Base-by-base conservation (phyloP, 1,139 yeast genomes). In the Magnusiomyces magnusii region DNA sequence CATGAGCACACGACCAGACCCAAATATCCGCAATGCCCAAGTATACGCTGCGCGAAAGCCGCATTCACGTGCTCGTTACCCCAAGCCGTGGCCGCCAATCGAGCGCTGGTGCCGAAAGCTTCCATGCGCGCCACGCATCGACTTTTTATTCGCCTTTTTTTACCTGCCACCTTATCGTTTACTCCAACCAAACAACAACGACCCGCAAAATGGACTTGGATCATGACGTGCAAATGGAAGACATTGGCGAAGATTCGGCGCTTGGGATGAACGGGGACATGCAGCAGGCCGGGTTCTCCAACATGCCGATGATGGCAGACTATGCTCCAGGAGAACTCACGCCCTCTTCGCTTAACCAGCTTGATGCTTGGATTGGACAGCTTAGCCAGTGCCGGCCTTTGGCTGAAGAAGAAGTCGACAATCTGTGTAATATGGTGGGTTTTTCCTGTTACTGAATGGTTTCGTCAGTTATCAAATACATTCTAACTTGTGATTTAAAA, bases 341-440 rank as follows among this genome's bases (percentile, higher is more conserved):
- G 2, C 31, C 59, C 15, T 64, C 57, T 31, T 60, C 66, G 7
- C 79, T 86, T 61, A 80, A 80, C 66, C 92, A 88, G 68, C 79
- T 91, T 67, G 97, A 91, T 69, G 83, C 81, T 64, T 91, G 97
- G 97, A 87, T 91, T 67, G 95, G 84, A 66, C 85, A 82, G 68
- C 77, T 91, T 63, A 76, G 84, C 62, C 78, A 84, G 64, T 91
- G 97, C 73, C 89, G 89, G 73, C 92, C 93, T 27, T 78, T 91
- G 62, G 76, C 84, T 51, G 97, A 91, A 73, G 83, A 81, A 44
- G 92, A 89, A 62, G 95, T 91, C 42, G 84, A 84, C 65, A 80
- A 81, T 68, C 76, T 91, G 64, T 91, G 97, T 70, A 87, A 85
- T 65, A 87, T 64, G 64, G 67, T 56, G 13, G 36, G 36, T 31